Base-by-base conservation (phyloP, 768 basidiomycete genomes). In the Pulveroboletus sp. region DNA sequence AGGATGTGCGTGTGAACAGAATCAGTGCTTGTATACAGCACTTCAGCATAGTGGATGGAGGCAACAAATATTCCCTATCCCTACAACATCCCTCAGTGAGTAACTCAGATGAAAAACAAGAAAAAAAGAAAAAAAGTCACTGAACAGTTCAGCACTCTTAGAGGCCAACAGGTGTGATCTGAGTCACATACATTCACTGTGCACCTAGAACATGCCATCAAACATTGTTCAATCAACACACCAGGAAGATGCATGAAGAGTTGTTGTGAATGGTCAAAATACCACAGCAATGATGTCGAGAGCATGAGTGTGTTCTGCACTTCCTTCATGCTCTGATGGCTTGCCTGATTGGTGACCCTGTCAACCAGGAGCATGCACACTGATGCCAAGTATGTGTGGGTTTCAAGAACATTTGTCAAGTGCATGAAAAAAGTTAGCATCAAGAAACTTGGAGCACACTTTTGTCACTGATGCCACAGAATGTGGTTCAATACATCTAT, bases 401-500 rank as follows among this genome's bases (percentile, higher is more conserved):
- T 72, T 4, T 91, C 93, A 19, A 98, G 77, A 2, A 87, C 84
- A 46, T 90, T 83, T 19, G 89, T 79, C 13, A 99, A 77, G 62
- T 94, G 92, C 3, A 82, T 75, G 69, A n/a, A 93, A 97, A 71
- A 99, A 95, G 47, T 91, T 94, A n/a, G 52, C 5, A 6, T 19
- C 38, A 27, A 27, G 27, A 26, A n/a, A 56, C n/a, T n/a, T n/a
- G n/a, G 45, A 16, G 71, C 82, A 27, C 9, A 94, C 93, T 85
- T 86, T 48, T 87, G 83, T 38, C 92, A 86, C 20, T 96, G 85
- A 68, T 99, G 95, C 5, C 89, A 83, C 14, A 96, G 96, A 49
- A 99, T 81, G 59, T 97, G 89, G 49, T 81, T 83, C 4, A 88
- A 82, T 11, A 95, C 95, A 64, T 96, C 94, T 0, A 93, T 91